phyloP scores from a whole-genome alignment of 495 filamentous ascomycete species.

The Hapsidospora chrysogenum region DNA sequence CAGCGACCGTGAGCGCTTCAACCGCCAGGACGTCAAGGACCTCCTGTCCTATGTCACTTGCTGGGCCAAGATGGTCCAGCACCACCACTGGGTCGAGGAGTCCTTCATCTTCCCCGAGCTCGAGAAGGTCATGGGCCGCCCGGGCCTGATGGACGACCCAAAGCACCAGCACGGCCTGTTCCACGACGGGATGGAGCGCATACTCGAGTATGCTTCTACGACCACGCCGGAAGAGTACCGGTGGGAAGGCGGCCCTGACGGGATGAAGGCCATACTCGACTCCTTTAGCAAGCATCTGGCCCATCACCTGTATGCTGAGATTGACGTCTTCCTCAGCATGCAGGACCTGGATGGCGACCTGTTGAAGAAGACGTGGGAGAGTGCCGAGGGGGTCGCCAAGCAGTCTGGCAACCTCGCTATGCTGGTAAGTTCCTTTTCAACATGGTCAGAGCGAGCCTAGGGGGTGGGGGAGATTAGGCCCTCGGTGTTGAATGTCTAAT shows the following conservation, averaged over 20 bases:
- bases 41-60: slow-evolving; percentile 3
- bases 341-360: no score
- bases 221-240: slow-evolving; percentile 4
- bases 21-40: slow-evolving; percentile 3
- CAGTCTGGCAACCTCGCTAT: no score
- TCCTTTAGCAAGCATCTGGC: slow-evolving; percentile 5
- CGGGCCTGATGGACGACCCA: slow-evolving; percentile 5
- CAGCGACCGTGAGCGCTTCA: no score
- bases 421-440: no score
- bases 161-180: slow-evolving; percentile 5
- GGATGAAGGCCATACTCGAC: slow-evolving; percentile 7
- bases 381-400: no score
- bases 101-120: slow-evolving; percentile 5
- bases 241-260: slow-evolving; percentile 3
- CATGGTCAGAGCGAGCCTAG: no score
- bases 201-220: slow-evolving; percentile 1
- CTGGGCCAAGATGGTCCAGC: slow-evolving; percentile 5
- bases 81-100: slow-evolving; percentile 7
- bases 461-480: no score
- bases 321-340: no score
- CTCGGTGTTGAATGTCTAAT: no score
- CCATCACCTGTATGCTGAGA: slow-evolving; percentile 6
- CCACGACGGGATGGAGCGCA: slow-evolving; percentile 4
- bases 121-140: slow-evolving; percentile 5
- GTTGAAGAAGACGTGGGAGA: no score